phyloP scores from a whole-genome alignment of 441 rosid genomes.

The Erysimum cheiri region DNA sequence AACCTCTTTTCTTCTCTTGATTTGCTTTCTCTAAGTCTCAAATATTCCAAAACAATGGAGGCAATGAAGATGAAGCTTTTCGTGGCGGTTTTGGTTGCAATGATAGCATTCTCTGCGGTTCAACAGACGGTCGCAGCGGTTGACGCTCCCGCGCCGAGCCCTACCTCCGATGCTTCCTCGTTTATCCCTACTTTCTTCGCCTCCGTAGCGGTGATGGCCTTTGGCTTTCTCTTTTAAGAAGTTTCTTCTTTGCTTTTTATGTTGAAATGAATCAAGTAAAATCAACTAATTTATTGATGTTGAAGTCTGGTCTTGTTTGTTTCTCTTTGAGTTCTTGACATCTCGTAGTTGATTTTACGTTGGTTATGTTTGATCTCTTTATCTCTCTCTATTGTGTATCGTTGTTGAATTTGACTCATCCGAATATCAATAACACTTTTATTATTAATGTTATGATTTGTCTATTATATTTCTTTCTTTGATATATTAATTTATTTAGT shows the following conservation, averaged over 20 bases:
- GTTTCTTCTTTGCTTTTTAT: not conserved
- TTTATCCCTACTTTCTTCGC: constrained; percentile 61
- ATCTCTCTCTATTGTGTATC: constrained; percentile 12
- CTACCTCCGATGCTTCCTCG: constrained; percentile 62
- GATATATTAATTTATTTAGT: not conserved
- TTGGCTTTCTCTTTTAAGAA: constrained; percentile 55
- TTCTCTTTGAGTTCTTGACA: constrained; percentile 34
- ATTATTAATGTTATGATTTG: not conserved
- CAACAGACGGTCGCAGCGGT: constrained; percentile 56
- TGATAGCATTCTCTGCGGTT: constrained; percentile 53
- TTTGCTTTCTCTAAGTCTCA: constrained; percentile 22
- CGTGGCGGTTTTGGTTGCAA: constrained; percentile 52
- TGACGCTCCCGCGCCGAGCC: constrained; percentile 72
- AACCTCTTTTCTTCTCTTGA: constrained; percentile 26
- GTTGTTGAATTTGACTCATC: constrained; percentile 39
- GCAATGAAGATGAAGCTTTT: constrained; percentile 67
- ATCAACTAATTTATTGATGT: constrained; percentile 24
- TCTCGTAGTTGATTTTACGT: constrained; percentile 26
- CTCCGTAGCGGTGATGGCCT: constrained; percentile 54
- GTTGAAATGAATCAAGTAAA: constrained; percentile 13
- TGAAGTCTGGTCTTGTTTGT: constrained; percentile 20
- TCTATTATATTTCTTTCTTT: not conserved
- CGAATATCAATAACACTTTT: constrained; percentile 30
- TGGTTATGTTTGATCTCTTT: constrained; percentile 12
- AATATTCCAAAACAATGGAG: constrained; percentile 50